A percentile compares a stretch with the other conserved stretches of the same genome.
Conservation (phyloP, 129 eudicot species). For the Lactuca sativa region DNA sequence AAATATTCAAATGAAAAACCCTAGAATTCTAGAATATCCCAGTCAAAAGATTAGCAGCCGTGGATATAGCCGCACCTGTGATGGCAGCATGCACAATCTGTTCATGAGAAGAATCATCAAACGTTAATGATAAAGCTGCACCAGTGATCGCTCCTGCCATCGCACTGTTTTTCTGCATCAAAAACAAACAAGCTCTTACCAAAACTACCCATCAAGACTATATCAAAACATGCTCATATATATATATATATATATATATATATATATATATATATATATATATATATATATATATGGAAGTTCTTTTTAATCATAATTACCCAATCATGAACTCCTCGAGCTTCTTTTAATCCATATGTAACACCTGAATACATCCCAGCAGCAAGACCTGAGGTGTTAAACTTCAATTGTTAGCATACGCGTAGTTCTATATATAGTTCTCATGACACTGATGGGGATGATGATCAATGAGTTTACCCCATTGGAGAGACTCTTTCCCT, state of each 20-base stretch:
- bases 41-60: slow-evolving; percentile 82
- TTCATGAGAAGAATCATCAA: slow-evolving; percentile 72
- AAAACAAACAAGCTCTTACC: not conserved
- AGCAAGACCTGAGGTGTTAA: slow-evolving; percentile 53
- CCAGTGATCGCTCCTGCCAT: slow-evolving; percentile 92
- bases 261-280: no score
- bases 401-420: slow-evolving; percentile 1
- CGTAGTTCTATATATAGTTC: not conserved
- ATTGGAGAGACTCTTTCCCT: slow-evolving; percentile 78
- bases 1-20: not conserved
- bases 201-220: not conserved
- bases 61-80: slow-evolving; percentile 86
- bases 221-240: not conserved
- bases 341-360: slow-evolving; percentile 83
- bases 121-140: slow-evolving; percentile 67
- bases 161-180: slow-evolving; percentile 82
- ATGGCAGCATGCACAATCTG: slow-evolving; percentile 85
- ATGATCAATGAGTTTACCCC: slow-evolving; percentile 51
- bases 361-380: slow-evolving; percentile 93
- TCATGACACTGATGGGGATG: not conserved
- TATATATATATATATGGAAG: no score
- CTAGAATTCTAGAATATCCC: slow-evolving; percentile 56
- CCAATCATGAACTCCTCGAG: slow-evolving; percentile 95
- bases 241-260: no score
- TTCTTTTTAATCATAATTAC: slow-evolving; percentile 29